Evolutionary conservation across 257 asterid species (phyloP).

Genomic region (Solanum boliviense): DNA sequence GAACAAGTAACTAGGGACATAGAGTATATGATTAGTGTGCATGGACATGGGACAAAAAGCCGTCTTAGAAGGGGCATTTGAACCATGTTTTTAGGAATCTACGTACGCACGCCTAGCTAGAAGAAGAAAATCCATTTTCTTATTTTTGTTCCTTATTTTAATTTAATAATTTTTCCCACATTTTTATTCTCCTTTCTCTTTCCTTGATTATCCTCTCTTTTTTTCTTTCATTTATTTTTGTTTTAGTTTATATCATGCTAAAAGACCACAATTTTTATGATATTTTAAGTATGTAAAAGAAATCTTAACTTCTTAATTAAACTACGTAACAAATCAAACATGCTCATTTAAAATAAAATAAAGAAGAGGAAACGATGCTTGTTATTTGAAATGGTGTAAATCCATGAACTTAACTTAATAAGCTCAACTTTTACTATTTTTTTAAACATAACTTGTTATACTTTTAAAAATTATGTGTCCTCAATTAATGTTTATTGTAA

Average conservation of each 20-base stretch:
- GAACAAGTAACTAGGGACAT: too few species aligned
- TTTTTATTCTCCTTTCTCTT: neutral
- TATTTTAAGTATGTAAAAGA: neutral
- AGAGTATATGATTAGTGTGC: neutral
- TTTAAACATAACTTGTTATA: neutral
- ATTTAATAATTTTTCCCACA: neutral
- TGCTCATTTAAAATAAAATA: neutral
- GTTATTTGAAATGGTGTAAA: neutral
- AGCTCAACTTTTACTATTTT: neutral
- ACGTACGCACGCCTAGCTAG: neutral
- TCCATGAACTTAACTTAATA: neutral
- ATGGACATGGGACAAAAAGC: neutral
- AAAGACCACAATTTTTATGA: too few species aligned
- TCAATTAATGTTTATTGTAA: neutral
- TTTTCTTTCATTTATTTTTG: neutral
- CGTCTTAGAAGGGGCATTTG: neutral
- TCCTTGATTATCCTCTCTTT: neutral
- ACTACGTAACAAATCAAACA: too few species aligned
- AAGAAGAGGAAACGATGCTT: neutral
- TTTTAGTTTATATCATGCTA: neutral
- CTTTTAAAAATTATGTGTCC: neutral
- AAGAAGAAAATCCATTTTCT: neutral
- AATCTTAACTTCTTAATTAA: neutral
- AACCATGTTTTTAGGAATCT: neutral
- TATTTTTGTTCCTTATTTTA: neutral